Evolutionary conservation across 1,139 yeast genomes (phyloP).

Genomic region (Suhomyces yuchorum): DNA sequence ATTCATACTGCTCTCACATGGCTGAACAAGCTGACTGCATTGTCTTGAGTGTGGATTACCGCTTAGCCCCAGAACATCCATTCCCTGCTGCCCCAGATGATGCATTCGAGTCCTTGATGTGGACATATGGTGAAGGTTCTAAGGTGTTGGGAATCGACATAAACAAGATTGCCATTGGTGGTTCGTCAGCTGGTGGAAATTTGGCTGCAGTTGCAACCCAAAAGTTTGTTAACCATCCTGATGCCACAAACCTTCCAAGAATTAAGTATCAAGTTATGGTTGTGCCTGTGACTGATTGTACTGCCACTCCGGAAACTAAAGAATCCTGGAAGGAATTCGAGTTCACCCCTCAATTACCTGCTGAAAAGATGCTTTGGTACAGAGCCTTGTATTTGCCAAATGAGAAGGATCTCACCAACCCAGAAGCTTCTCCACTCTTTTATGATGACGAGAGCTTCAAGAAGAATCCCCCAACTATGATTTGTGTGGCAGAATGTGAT

Average conservation of each 20-base stretch:
- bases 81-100: slow-evolving; percentile 55
- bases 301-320: slow-evolving; percentile 42
- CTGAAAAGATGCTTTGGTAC: slow-evolving; percentile 53
- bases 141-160: slow-evolving; percentile 30
- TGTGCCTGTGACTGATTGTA: slow-evolving; percentile 53
- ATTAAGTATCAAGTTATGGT: slow-evolving; percentile 44
- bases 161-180: slow-evolving; percentile 44
- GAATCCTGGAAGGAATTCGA: slow-evolving; percentile 45
- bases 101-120: slow-evolving; percentile 36
- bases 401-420: slow-evolving; percentile 29
- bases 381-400: slow-evolving; percentile 46
- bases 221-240: slow-evolving; percentile 32
- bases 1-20: slow-evolving; percentile 46
- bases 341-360: slow-evolving; percentile 49
- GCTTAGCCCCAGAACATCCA: slow-evolving; percentile 48
- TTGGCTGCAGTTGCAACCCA: slow-evolving; percentile 46
- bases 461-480: slow-evolving; percentile 43
- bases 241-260: slow-evolving; percentile 34
- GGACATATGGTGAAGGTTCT: slow-evolving; percentile 21
- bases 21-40: slow-evolving; percentile 39
- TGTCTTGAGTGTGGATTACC: slow-evolving; percentile 40
- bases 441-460: slow-evolving; percentile 42
- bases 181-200: slow-evolving; percentile 55
- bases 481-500: slow-evolving; percentile 49
- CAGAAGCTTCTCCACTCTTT: slow-evolving; percentile 49